Evolutionary conservation across 257 asterid species (phyloP).

Genomic region (Mentha longifolia): DNA sequence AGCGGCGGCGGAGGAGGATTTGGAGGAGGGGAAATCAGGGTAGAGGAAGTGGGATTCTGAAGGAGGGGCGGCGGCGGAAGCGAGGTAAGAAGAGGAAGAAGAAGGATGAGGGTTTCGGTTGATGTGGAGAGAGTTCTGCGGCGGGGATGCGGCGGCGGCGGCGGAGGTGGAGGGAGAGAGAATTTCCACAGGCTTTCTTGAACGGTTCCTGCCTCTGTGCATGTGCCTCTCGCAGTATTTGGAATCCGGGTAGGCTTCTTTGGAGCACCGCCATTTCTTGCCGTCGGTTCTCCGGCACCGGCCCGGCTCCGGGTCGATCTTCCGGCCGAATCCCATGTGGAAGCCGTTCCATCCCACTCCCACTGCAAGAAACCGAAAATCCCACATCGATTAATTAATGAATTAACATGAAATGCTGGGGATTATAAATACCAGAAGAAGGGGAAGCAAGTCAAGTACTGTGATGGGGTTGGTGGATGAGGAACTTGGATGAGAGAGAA

Average conservation of each 20-base stretch:
- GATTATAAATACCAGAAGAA: not conserved
- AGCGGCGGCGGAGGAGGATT: constrained; percentile 28
- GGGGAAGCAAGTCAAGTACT: not conserved
- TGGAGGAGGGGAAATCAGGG: constrained; percentile 44
- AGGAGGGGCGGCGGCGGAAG: constrained; percentile 18
- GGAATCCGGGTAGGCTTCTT: constrained; percentile 93
- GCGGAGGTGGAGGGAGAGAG: constrained; percentile 34
- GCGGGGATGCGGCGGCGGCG: constrained; percentile 26
- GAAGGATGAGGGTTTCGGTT: constrained; percentile 16
- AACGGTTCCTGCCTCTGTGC: constrained; percentile 99
- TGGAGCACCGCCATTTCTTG: constrained; percentile 95
- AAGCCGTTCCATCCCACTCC: constrained; percentile 83
- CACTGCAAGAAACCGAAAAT: no score
- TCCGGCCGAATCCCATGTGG: constrained; percentile 83
- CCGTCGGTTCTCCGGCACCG: constrained; percentile 98
- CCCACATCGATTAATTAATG: not conserved
- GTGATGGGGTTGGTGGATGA: constrained; percentile 66
- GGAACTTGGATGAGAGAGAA: constrained; percentile 61
- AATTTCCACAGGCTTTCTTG: constrained; percentile 99
- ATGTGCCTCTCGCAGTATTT: constrained; percentile 99
- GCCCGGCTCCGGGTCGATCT: constrained; percentile 96
- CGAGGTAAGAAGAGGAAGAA: constrained; percentile 18
- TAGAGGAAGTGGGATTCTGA: constrained; percentile 39
- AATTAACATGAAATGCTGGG: no score
- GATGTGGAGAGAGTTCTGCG: constrained; percentile 22